Evolutionary conservation across 106 monocot genomes (phyloP), one percentile per base, ranked within the genome.

Genomic region (Platanthera zijinensis): DNA sequence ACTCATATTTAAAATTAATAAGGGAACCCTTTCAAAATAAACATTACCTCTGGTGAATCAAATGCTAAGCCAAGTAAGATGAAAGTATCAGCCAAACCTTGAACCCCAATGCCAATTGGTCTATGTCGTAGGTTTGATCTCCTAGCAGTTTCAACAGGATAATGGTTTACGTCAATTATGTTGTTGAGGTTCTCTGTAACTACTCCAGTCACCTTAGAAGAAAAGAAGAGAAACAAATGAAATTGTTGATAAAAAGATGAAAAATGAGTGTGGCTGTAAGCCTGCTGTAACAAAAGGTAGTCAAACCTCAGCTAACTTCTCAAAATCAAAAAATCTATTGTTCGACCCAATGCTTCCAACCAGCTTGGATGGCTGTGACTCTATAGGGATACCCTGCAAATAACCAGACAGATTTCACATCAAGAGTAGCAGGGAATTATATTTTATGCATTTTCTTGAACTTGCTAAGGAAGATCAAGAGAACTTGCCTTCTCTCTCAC

Each of bases 81-180:
- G 39, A 39, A 39, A 39, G 39, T 39, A 39, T 39, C 39, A 39
- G 39, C 39, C 39, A 39, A 39, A 39, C 39, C 39, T 39, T 39
- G 39, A 39, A 39, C 39, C 39, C 39, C 39, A 39, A 39, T 39
- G 39, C 39, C 39, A 39, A 39, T 39, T 39, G 39, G 93, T 19
- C 93, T 83, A 71, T 93, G 93, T 30, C 83, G 63, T 30, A 93
- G 30, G 48, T 93, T 93, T 54, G 93, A 93, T 66, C 79, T 84
- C 71, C 49, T 92, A 62, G 95, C 95, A 46, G 81, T 95, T 82
- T 92, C 92, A 73, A 92, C 88, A 3, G 95, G 95, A 75, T 95
- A 95, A 76, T 85, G 90, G 52, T 90, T 95, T 4, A 92, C 82
- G 85, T 95, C 95, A 72, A 95, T 95, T 64, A 95, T 92, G 80